phyloP scores from a whole-genome alignment of 805 yeast species.

The Hanseniaspora guilliermondii region DNA sequence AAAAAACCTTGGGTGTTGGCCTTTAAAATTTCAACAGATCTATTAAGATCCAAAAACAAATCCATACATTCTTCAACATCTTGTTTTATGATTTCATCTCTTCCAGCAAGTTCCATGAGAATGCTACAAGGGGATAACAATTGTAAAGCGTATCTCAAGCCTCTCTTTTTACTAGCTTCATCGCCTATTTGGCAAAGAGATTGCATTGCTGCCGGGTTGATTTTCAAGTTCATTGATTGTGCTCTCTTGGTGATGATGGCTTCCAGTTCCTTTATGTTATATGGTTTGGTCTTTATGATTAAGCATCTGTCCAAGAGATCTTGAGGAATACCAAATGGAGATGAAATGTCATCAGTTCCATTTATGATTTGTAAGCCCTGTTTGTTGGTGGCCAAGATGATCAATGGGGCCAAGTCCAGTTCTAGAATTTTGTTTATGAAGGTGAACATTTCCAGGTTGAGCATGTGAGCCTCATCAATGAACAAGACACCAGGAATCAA shows the following conservation, averaged over 20 bases:
- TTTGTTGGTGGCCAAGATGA: constrained; percentile 88
- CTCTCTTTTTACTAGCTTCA: constrained; percentile 39
- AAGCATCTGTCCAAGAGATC: constrained; percentile 85
- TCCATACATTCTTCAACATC: constrained; percentile 77
- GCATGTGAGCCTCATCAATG: constrained; percentile 97
- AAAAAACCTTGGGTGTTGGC: constrained; percentile 13
- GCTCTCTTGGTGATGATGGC: constrained; percentile 76
- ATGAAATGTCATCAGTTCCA: constrained; percentile 72
- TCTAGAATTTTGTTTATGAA: constrained; percentile 89
- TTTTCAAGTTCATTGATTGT: constrained; percentile 56
- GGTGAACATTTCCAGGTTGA: constrained; percentile 93
- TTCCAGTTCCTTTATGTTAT: constrained; percentile 66
- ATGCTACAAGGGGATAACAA: constrained; percentile 83
- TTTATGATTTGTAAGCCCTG: constrained; percentile 78
- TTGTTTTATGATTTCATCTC: constrained; percentile 49
- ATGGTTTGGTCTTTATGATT: constrained; percentile 86
- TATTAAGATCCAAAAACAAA: constrained; percentile 72
- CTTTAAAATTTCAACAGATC: constrained; percentile 60
- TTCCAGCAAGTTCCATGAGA: constrained; percentile 59
- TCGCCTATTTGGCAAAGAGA: constrained; percentile 62
- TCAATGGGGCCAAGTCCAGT: constrained; percentile 83
- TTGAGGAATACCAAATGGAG: constrained; percentile 96
- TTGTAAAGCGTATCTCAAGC: constrained; percentile 79
- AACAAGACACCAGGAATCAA: constrained; percentile 94
- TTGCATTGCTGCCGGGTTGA: constrained; percentile 59